phyloP scores from a whole-genome alignment of 2,329 filamentous ascomycete genomes.

The Penicillium sp. region DNA sequence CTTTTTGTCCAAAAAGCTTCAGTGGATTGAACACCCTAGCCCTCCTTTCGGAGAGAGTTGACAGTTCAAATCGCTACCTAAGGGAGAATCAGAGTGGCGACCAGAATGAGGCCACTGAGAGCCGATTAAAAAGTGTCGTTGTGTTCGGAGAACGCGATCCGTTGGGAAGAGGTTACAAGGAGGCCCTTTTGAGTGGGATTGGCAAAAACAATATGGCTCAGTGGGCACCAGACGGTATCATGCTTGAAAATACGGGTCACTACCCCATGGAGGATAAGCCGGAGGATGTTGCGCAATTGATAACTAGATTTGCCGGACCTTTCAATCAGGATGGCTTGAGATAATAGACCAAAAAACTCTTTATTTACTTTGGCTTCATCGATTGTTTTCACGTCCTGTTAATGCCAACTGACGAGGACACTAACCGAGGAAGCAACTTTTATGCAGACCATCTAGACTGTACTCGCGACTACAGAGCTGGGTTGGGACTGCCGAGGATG shows the following conservation, averaged over 20 bases:
- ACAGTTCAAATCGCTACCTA: background rate
- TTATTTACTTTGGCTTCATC: too few relatives aligned
- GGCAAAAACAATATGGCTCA: background rate
- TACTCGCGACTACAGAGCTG: too few relatives aligned
- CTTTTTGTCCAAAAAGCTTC: background rate
- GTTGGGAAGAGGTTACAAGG: background rate
- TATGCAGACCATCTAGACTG: too few relatives aligned
- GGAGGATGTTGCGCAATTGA: background rate
- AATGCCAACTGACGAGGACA: too few relatives aligned
- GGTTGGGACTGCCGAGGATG: too few relatives aligned
- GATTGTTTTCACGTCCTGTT: too few relatives aligned
- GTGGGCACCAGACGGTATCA: background rate
- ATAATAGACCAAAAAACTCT: too few relatives aligned
- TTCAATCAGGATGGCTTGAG: too few relatives aligned
- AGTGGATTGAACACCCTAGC: background rate
- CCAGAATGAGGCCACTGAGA: background rate
- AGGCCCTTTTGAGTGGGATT: background rate
- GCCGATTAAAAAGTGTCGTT: background rate
- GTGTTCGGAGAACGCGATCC: background rate
- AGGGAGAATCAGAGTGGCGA: background rate
- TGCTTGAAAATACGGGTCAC: background rate
- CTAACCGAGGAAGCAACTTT: too few relatives aligned
- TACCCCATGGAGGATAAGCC: constrained; percentile 2
- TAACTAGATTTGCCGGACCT: background rate
- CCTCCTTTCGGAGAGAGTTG: background rate